Evolutionary conservation across 2,329 filamentous ascomycete genomes (phyloP).

Genomic region (Pestalotiopsis sp.): DNA sequence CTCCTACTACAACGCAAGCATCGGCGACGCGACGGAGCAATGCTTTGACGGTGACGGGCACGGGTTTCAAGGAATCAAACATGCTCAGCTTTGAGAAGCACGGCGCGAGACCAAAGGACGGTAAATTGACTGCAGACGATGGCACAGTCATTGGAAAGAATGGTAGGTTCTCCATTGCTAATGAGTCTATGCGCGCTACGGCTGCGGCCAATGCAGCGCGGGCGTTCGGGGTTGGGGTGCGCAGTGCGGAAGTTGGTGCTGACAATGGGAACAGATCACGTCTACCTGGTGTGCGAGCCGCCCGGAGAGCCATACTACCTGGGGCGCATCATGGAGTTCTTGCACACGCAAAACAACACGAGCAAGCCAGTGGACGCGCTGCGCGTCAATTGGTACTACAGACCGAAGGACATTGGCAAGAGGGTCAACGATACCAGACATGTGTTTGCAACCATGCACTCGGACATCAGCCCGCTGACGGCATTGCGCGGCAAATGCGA

Average conservation of each 20-base stretch:
- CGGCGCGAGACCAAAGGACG: constrained; percentile 70
- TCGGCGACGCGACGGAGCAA: constrained; percentile 28
- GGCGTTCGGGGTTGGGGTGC: neutral
- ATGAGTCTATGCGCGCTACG: neutral
- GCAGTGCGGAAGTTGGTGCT: constrained; percentile 22
- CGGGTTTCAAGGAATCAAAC: constrained; percentile 69
- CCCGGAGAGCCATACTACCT: constrained; percentile 98
- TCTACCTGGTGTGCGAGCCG: constrained; percentile 96
- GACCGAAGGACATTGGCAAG: constrained; percentile 92
- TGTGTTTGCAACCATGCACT: constrained; percentile 98
- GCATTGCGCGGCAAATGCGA: constrained; percentile 92
- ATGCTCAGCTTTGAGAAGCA: constrained; percentile 85
- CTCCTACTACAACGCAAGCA: constrained; percentile 1
- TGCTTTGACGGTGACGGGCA: constrained; percentile 21
- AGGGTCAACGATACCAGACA: constrained; percentile 89
- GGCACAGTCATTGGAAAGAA: constrained; percentile 82
- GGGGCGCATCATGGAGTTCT: constrained; percentile 97
- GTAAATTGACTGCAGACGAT: constrained; percentile 85
- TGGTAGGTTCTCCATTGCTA: constrained; percentile 61
- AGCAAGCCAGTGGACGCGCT: constrained; percentile 79
- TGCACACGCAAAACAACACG: constrained; percentile 77
- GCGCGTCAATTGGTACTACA: constrained; percentile 97
- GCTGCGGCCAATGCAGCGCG: constrained; percentile 1
- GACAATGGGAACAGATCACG: constrained; percentile 61
- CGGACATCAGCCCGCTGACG: constrained; percentile 89